Evolutionary conservation across 371 early-diverging fungal genomes (phyloP), one percentile per base, ranked within the genome.

Genomic region (Zychaea mexicana): DNA sequence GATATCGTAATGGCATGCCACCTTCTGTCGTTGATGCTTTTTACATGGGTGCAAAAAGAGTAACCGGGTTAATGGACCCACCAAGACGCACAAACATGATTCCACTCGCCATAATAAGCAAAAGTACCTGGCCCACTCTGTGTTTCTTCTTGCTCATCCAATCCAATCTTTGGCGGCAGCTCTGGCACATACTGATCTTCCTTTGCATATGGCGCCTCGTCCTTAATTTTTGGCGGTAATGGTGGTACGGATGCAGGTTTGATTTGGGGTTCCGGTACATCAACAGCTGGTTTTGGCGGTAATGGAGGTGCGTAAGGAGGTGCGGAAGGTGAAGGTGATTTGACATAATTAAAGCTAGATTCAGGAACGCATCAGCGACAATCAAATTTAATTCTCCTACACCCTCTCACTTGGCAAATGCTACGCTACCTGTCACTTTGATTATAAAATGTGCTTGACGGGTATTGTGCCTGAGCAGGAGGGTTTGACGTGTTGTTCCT

Each of bases 1-100:
- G 63, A 17, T 70, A 82, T 31, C 96, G 83, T 60, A 95, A 67
- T 39, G 85, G 85, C 60, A 76, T 78, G 19, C 91, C 89, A 49
- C 85, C 71, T 69, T 91, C 91, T 8, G 83, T 79, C 8, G 71
- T 72, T 7, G 77, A 49, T 49, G 49, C 49, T 49, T 17, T 49
- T 82, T 80, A 59, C 55, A 10, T 22, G n/a, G n/a, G n/a, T n/a
- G n/a, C n/a, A n/a, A n/a, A n/a, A n/a, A n/a, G n/a, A n/a, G n/a
- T n/a, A n/a, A n/a, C n/a, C n/a, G n/a, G n/a, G n/a, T n/a, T n/a
- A n/a, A n/a, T n/a, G n/a, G n/a, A n/a, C n/a, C n/a, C n/a, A n/a
- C n/a, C n/a, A n/a, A n/a, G n/a, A n/a, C n/a, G n/a, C n/a, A n/a
- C n/a, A n/a, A n/a, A 21, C 7, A 47, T 12, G 28, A 28, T 28